Percentiles rank a stretch among this genome's conserved stretches.
These are phyloP conservation scores for Schizochytrium sp. DNA, from an alignment of 108 stramenopile species.

Conservation along the genomic window DNA sequence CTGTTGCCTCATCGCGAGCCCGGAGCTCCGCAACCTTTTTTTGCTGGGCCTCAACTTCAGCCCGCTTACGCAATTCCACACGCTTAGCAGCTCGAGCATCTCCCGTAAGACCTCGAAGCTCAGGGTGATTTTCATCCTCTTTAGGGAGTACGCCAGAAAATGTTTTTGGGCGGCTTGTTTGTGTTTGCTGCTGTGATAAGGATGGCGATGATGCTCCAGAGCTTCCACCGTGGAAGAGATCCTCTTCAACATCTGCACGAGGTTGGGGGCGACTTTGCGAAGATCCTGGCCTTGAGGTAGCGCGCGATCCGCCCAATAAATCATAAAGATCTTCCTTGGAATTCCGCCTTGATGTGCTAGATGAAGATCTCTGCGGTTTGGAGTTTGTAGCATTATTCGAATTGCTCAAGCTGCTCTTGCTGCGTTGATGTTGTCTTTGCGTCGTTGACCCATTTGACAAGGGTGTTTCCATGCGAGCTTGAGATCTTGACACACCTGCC, in stretches of 20 bases:
- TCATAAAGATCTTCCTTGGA: no score
- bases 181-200: neutral
- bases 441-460: neutral
- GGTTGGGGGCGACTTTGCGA: neutral
- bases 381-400: neutral
- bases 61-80: constrained; percentile 34
- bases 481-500: constrained; percentile 19
- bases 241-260: neutral
- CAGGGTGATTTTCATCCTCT: neutral
- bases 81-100: constrained; percentile 26
- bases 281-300: neutral
- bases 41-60: neutral
- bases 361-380: no score
- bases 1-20: neutral
- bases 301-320: neutral
- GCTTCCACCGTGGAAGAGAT: neutral
- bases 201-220: neutral
- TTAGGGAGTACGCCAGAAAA: neutral
- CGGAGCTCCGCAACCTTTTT: constrained; percentile 40
- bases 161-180: neutral
- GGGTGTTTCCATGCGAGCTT: neutral
- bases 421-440: neutral
- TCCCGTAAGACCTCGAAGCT: constrained; percentile 13
- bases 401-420: neutral
- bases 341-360: no score